phyloP scores from a whole-genome alignment of 1,139 yeast genomes.

The Kluyveromyces sp. region DNA sequence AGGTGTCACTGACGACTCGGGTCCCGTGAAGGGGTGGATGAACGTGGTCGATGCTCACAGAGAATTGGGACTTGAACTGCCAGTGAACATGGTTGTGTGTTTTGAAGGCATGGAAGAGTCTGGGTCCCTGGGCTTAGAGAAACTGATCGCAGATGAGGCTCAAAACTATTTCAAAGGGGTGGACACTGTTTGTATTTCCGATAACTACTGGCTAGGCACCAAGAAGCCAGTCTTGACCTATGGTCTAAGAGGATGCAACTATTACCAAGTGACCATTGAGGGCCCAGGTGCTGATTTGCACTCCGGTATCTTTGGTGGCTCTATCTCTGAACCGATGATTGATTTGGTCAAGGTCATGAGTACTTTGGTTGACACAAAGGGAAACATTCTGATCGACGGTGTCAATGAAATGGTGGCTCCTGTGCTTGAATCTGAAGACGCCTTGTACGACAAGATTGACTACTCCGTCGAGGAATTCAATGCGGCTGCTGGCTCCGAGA shows the following conservation, averaged over 20 bases:
- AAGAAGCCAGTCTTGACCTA: slow-evolving; percentile 93
- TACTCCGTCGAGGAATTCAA: slow-evolving; percentile 80
- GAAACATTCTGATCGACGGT: slow-evolving; percentile 83
- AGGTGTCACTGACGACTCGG: slow-evolving; percentile 96
- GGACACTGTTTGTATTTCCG: slow-evolving; percentile 92
- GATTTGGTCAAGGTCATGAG: slow-evolving; percentile 76
- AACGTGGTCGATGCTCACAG: slow-evolving; percentile 87
- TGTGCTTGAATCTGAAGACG: slow-evolving; percentile 69
- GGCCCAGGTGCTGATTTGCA: slow-evolving; percentile 98
- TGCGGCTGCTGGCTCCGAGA: slow-evolving; percentile 80
- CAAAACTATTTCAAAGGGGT: slow-evolving; percentile 72
- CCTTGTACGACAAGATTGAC: slow-evolving; percentile 77
- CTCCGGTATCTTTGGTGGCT: slow-evolving; percentile 96
- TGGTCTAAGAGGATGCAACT: slow-evolving; percentile 95
- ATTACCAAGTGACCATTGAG: slow-evolving; percentile 70
- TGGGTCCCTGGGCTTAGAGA: slow-evolving; percentile 89
- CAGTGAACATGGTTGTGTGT: slow-evolving; percentile 86
- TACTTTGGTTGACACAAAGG: slow-evolving; percentile 69
- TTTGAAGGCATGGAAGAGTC: slow-evolving; percentile 99
- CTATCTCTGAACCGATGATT: slow-evolving; percentile 95
- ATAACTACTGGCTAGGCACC: slow-evolving; percentile 98
- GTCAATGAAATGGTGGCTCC: slow-evolving; percentile 93
- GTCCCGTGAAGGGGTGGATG: slow-evolving; percentile 97
- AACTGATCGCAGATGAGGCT: slow-evolving; percentile 73
- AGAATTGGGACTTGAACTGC: slow-evolving; percentile 77